Percentiles rank a stretch among this genome's conserved stretches.
Conservation (phyloP, 805 yeast genomes). For the Kregervanrija delftensis region DNA sequence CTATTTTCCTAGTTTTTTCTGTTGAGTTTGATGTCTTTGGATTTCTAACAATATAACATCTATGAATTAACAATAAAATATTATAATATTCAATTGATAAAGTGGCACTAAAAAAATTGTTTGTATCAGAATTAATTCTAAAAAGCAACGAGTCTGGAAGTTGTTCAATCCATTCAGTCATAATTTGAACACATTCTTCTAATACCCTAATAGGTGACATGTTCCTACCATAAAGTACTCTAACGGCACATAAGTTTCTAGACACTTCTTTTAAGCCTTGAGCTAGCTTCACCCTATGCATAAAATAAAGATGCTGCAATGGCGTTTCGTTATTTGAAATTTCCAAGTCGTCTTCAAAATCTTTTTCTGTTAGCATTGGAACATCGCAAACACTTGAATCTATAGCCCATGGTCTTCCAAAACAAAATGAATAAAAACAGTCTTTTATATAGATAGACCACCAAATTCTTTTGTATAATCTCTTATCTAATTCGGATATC, state of each 20-base stretch:
- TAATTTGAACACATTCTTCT: conserved; percentile 64
- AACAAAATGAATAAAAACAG: conserved; percentile 54
- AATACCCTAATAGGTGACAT: conserved; percentile 48
- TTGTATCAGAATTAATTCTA: conserved; percentile 42
- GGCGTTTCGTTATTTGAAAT: conserved; percentile 25
- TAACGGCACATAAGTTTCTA: conserved; percentile 13
- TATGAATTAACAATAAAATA: conserved; percentile 61
- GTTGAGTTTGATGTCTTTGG: conserved; percentile 9
- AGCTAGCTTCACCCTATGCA: conserved; percentile 55
- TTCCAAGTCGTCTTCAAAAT: conserved; percentile 52
- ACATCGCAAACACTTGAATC: conserved; percentile 64
- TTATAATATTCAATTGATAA: conserved; percentile 70
- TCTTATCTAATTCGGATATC: conserved; percentile 18
- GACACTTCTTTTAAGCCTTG: conserved; percentile 58
- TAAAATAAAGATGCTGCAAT: conserved; percentile 48
- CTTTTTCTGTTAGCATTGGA: conserved; percentile 62
- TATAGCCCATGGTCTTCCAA: conserved; percentile 67
- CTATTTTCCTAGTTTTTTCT: conserved; percentile 30
- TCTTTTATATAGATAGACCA: conserved; percentile 72
- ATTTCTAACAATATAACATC: conserved; percentile 51
- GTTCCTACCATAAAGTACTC: conserved; percentile 11
- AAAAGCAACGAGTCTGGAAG: conserved; percentile 59
- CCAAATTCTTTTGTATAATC: conserved; percentile 64
- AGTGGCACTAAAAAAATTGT: conserved; percentile 30
- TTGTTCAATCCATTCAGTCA: conserved; percentile 71